Evolutionary conservation across 2,329 filamentous ascomycete genomes (phyloP).

Genomic region (Huntiella omanensis): DNA sequence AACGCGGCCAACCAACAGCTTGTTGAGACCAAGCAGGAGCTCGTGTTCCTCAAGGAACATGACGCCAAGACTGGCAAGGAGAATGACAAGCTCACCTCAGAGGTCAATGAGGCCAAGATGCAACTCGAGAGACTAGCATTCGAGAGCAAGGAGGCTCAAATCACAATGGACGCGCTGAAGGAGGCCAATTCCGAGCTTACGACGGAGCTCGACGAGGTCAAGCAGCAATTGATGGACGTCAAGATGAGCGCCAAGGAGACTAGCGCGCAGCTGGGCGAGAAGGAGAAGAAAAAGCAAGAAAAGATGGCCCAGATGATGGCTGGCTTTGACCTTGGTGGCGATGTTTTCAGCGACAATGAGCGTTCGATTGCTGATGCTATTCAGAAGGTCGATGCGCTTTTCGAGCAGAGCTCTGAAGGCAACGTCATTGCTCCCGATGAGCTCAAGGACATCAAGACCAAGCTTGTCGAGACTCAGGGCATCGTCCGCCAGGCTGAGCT

Average conservation of each 20-base stretch:
- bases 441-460: conserved; percentile 55
- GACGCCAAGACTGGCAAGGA: conserved; percentile 68
- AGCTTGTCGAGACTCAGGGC: conserved; percentile 74
- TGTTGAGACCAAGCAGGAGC: conserved; percentile 69
- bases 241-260: conserved; percentile 95
- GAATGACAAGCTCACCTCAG: conserved; percentile 69
- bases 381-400: conserved; percentile 59
- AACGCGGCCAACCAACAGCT: conserved; percentile 63
- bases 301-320: conserved; percentile 99
- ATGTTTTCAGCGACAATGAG: conserved; percentile 89
- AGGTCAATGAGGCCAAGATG: conserved; percentile 90
- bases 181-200: conserved; percentile 91
- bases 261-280: conserved; percentile 76
- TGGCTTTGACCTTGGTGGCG: conserved; percentile 81
- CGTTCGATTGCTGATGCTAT: conserved; percentile 67
- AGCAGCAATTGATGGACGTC: conserved; percentile 86
- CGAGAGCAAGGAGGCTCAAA: conserved; percentile 88
- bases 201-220: conserved; percentile 77
- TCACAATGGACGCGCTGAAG: conserved; percentile 94
- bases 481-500: conserved; percentile 86
- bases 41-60: conserved; percentile 69
- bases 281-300: conserved; percentile 96
- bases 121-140: conserved; percentile 89
- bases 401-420: conserved; percentile 57
- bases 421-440: conserved; percentile 69